These are phyloP conservation scores for Xanthoceras sorbifolium DNA, from an alignment of 345 rosid genomes.

Conservation along the genomic window DNA sequence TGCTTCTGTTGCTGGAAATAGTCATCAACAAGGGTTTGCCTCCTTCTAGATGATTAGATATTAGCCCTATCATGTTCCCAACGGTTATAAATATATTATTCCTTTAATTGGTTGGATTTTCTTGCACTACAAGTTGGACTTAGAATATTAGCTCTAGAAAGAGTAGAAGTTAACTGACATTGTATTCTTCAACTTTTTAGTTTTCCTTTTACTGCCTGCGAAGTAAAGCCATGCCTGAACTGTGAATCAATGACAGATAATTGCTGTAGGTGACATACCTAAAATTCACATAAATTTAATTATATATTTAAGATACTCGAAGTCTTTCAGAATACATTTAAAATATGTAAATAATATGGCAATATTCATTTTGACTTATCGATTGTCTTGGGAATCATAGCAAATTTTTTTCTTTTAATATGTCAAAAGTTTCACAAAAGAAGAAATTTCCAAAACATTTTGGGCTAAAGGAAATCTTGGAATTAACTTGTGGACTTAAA, in stretches of 20 bases:
- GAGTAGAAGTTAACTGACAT: neutral
- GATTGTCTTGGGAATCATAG: neutral
- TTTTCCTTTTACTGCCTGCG: neutral
- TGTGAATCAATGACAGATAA: neutral
- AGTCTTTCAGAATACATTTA: neutral
- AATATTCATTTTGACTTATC: neutral
- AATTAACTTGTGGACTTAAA: constrained; percentile 3
- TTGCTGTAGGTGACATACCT: neutral
- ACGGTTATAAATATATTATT: neutral
- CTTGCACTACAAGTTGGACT: neutral
- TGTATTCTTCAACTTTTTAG: neutral
- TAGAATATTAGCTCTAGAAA: neutral
- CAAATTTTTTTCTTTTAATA: neutral
- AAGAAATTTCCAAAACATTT: neutral
- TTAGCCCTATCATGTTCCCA: neutral
- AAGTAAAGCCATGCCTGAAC: neutral
- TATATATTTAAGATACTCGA: neutral
- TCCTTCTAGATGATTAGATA: neutral
- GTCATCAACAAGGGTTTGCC: constrained; percentile 15
- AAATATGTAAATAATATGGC: neutral
- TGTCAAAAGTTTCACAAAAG: neutral
- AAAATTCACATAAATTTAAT: neutral
- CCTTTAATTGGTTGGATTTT: constrained; percentile 12
- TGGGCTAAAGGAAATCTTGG: neutral
- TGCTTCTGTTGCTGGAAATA: constrained; percentile 22